Evolutionary conservation across 2,329 filamentous ascomycete species (phyloP).

Genomic region (Keithomyces neogunnii): DNA sequence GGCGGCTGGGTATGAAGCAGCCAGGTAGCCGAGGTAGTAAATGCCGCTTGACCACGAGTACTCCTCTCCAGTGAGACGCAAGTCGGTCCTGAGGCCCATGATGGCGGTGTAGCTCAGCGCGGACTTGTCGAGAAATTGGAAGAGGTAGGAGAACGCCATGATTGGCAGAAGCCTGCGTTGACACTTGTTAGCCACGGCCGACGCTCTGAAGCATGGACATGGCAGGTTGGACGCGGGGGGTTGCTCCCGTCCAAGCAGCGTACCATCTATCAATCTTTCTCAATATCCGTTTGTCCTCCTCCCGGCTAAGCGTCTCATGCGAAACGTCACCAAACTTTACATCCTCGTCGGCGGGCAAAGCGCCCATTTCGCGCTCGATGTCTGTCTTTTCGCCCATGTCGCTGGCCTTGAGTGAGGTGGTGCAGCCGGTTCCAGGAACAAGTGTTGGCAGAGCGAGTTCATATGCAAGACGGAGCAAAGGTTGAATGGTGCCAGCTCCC

Average conservation of each 20-base stretch:
- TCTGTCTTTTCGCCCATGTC: background rate
- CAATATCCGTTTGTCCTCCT: background rate
- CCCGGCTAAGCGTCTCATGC: background rate
- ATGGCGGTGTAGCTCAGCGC: slow-evolving; percentile 23
- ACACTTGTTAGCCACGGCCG: no score
- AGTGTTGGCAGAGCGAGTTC: no score
- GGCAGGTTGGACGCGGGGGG: background rate
- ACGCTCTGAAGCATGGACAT: background rate
- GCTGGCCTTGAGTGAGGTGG: no score
- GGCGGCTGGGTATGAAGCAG: slow-evolving; percentile 16
- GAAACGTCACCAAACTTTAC: background rate
- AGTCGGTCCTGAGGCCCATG: slow-evolving; percentile 37
- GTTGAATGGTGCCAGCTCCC: no score
- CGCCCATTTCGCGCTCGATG: background rate
- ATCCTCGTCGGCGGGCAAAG: background rate
- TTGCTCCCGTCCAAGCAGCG: background rate
- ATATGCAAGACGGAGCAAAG: no score
- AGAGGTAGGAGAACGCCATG: background rate
- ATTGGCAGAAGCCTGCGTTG: background rate
- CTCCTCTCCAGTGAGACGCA: slow-evolving; percentile 36
- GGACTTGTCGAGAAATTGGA: background rate
- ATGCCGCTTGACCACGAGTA: slow-evolving; percentile 41
- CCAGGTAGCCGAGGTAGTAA: slow-evolving; percentile 43
- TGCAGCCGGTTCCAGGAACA: no score
- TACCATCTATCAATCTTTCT: background rate